Evolutionary conservation across 2,329 filamentous ascomycete species (phyloP), one percentile per base, ranked within the genome.

Genomic region (Claviceps sp.): DNA sequence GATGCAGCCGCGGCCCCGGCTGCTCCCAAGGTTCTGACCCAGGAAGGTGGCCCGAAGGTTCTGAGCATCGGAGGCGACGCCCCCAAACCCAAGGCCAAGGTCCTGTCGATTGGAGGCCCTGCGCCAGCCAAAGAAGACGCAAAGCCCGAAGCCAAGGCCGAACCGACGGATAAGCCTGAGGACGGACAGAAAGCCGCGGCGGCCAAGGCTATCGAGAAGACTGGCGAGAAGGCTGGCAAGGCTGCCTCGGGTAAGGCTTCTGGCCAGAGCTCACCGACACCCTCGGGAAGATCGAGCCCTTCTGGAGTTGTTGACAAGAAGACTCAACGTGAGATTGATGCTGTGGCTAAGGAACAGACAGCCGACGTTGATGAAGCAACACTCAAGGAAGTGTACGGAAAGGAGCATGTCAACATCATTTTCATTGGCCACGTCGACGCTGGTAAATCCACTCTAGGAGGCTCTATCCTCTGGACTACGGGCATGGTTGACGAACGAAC

Each of bases 401-500:
- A 97, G 70, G 89, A 84, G 65, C 81, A 84, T 61, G 73, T 98
- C 63, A 98, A 98, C 71, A 85, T 98, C 60, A 95, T 97, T 58
- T 96, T 97, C 72, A 86, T 97, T 64, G 91, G 93, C 49, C 93
- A 98, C 76, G 94, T 98, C 62, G 93, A 98, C 73, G 93, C 93
- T 50, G 93, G 93, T 61, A 98, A 98, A 74, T 96, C 89, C 41
- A 98, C 93, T 3, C 77, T 98, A 5, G 93, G 93, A 65, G 93
- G 93, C 49, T 87, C 87, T 50, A 95, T 98, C 57, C 76, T 98
- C 14, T 95, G 93, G 67, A 82, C 82, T 50, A 96, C 91, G 5
- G 93, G 93, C 55, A 98, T 97, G 93, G 93, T 98, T n/a, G 94
- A 98, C 64, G 89, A 98, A 71, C 82, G 93, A 66, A 98, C 93